A percentile compares a stretch with the other conserved stretches of the same genome.
Conservation (phyloP, 2,329 filamentous ascomycete species). For the Ophiocordyceps polyrhachis-furcata region DNA sequence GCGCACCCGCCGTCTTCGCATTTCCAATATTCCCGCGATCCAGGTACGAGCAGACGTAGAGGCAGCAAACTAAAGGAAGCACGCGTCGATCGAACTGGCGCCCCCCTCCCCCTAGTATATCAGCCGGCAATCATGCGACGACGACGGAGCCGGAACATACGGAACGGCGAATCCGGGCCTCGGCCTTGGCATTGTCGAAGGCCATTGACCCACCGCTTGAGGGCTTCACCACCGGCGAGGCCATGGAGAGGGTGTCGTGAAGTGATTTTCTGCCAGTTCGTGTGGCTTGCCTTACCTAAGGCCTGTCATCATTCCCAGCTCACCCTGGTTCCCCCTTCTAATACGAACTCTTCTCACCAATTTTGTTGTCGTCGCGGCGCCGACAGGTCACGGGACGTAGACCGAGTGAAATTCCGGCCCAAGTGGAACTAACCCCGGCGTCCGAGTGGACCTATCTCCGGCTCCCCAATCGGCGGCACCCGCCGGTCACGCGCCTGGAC, state of each 20-base stretch:
- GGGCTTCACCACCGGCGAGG: neutral
- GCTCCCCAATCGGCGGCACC: no score
- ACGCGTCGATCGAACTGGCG: conserved; percentile 1
- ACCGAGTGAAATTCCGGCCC: neutral
- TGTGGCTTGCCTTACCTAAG: neutral
- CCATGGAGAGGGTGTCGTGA: neutral
- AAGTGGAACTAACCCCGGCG: no score
- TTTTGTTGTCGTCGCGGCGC: neutral
- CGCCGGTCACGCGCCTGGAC: neutral
- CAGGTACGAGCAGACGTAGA: conserved; percentile 2
- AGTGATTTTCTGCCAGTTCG: neutral
- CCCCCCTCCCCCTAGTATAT: neutral
- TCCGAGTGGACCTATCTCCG: no score
- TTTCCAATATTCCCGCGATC: conserved; percentile 6
- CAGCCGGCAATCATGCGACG: no score
- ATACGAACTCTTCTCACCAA: neutral
- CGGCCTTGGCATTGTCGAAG: neutral
- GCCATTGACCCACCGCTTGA: neutral
- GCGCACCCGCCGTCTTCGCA: conserved; percentile 8
- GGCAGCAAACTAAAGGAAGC: conserved; percentile 1
- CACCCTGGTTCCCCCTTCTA: neutral
- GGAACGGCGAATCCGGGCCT: neutral
- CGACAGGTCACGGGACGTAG: neutral
- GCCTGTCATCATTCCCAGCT: neutral
- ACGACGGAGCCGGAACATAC: neutral